Base-by-base conservation (phyloP, 805 yeast genomes). In the Candida coleopterorum region DNA sequence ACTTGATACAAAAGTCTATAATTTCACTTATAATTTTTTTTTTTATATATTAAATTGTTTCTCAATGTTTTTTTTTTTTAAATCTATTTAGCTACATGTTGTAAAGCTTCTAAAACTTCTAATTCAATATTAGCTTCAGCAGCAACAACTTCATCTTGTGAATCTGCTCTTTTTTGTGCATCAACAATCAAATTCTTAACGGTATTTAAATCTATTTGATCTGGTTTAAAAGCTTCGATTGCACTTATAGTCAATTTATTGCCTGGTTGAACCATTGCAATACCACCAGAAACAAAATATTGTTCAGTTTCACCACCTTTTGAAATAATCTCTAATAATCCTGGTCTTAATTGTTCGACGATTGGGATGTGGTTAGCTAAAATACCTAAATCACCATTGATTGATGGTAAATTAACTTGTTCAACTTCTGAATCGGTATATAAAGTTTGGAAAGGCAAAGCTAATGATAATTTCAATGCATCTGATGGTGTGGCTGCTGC, bases 301-400 rank as follows among this genome's bases (percentile, higher is more conserved):
- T 85, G 86, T 60, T 77, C 70, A 47, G 83, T 64, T 53, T 84
- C 84, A 43, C 75, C 73, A 39, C 83, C 64, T 56, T 79, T 75
- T 65, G 86, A 90, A 49, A 86, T 82, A 58, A 93, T 79, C 67
- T 89, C 96, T 55, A 93, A 83, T 44, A 93, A 75, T 66, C 98
- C 98, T 53, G 98, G 96, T 58, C 81, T 77, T 62, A 93, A 80
- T 75, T 93, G 95, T 72, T 93, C 97, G 47, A 90, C 87, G 55
- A 85, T 79, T 55, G 98, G 97, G 57, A 93, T 96, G 79, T 93
- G 98, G 73, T 86, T 83, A 53, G 97, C 96, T 60, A 93, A 73
- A 49, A 93, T 78, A 85, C 98, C 98, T 68, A 90, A 78, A 60
- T 85, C 94, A 64, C 98, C 98, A 50, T 93, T 81, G 56, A 82